Conservation (phyloP, 2,329 filamentous ascomycete species). For the Clarireedia homoeocarpa region DNA sequence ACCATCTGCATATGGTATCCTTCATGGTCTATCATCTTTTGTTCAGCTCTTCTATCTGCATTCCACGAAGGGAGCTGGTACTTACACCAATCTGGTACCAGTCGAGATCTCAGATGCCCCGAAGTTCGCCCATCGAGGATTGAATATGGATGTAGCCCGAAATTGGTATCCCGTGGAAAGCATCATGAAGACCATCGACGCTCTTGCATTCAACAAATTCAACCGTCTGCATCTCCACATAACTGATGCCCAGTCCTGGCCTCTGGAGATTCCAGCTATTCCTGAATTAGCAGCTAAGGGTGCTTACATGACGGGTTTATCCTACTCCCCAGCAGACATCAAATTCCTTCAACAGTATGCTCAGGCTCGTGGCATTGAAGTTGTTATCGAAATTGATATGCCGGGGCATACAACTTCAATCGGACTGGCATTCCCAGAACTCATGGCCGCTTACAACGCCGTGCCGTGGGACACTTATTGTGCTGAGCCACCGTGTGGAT, state of each 20-base stretch:
- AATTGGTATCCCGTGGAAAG: slow-evolving; percentile 47
- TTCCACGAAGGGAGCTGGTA: slow-evolving; percentile 41
- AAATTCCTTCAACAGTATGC: slow-evolving; percentile 63
- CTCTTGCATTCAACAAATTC: slow-evolving; percentile 70
- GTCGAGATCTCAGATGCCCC: slow-evolving; percentile 66
- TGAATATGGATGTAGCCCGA: slow-evolving; percentile 72
- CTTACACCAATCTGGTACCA: slow-evolving; percentile 65
- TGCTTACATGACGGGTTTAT: slow-evolving; percentile 59
- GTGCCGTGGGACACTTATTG: slow-evolving; percentile 52
- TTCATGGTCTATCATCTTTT: slow-evolving; percentile 69
- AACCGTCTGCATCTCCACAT: slow-evolving; percentile 75
- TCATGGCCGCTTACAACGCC: slow-evolving; percentile 57
- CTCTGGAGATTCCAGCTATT: slow-evolving; percentile 68
- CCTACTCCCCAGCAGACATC: slow-evolving; percentile 61
- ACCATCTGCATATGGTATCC: slow-evolving; percentile 58
- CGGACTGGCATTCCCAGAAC: slow-evolving; percentile 57
- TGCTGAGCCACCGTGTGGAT: slow-evolving; percentile 56
- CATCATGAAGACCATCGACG: slow-evolving; percentile 70
- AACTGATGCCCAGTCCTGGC: slow-evolving; percentile 81
- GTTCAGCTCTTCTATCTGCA: slow-evolving; percentile 73
- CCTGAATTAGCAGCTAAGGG: slow-evolving; percentile 66
- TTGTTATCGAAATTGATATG: slow-evolving; percentile 73
- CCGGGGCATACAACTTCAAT: slow-evolving; percentile 71
- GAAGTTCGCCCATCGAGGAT: slow-evolving; percentile 66
- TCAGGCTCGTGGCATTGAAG: slow-evolving; percentile 57